Conservation (phyloP, 208 protist genomes). For the Borovskyia barvae region DNA sequence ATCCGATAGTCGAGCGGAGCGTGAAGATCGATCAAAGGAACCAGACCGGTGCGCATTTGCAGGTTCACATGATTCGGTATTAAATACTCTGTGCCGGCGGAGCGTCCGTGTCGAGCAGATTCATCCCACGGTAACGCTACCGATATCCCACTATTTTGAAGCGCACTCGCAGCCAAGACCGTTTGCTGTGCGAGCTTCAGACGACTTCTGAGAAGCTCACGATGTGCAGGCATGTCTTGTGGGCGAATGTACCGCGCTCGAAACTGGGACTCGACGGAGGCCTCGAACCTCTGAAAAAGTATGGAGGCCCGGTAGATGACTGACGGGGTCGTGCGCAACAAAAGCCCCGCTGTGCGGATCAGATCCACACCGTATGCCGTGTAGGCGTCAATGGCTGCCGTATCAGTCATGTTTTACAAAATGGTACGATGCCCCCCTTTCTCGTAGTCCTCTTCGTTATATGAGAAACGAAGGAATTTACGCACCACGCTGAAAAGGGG, state of each 20-base stretch:
- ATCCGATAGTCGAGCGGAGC: slow-evolving; percentile 80
- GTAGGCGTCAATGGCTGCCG: slow-evolving; percentile 37
- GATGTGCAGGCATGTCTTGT: slow-evolving; percentile 10
- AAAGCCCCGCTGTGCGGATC: slow-evolving; percentile 61
- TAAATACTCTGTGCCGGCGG: slow-evolving; percentile 39
- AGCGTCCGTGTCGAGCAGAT: no score
- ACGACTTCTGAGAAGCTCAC: background rate
- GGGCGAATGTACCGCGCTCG: slow-evolving; percentile 32
- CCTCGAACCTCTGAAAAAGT: slow-evolving; percentile 80
- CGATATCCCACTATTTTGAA: background rate
- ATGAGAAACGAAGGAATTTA: no score
- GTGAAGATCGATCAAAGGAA: slow-evolving; percentile 58
- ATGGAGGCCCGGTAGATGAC: slow-evolving; percentile 67
- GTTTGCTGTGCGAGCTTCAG: slow-evolving; percentile 8
- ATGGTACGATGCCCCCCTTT: no score
- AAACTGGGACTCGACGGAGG: slow-evolving; percentile 33
- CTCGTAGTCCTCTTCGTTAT: no score
- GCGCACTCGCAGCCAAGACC: background rate
- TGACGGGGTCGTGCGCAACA: slow-evolving; percentile 62
- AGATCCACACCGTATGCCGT: slow-evolving; percentile 75
- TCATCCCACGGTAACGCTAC: background rate
- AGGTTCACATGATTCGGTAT: slow-evolving; percentile 48
- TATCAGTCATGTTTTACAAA: slow-evolving; percentile 30
- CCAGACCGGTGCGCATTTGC: slow-evolving; percentile 43
- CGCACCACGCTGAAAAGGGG: background rate